Conservation (phyloP, 306 rosid species). For the Cyamopsis tetragonoloba region DNA sequence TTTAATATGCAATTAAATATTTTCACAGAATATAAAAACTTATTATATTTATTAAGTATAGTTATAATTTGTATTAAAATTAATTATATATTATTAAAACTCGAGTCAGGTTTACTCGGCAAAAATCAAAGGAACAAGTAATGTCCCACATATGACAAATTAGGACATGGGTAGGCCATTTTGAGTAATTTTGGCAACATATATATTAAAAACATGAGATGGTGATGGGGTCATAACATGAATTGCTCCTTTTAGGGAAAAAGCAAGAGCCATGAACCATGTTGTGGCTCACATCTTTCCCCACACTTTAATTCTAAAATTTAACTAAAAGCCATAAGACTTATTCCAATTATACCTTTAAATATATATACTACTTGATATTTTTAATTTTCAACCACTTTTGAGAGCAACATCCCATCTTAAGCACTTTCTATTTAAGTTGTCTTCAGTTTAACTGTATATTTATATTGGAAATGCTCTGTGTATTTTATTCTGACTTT, state of each 20-base stretch:
- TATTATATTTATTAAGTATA: too few species aligned
- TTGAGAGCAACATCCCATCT: slow-evolving; percentile 27
- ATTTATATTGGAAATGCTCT: background rate
- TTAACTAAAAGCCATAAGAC: slow-evolving; percentile 19
- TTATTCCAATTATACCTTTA: slow-evolving; percentile 21
- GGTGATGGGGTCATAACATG: slow-evolving; percentile 33
- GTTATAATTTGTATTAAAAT: too few species aligned
- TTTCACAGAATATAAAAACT: too few species aligned
- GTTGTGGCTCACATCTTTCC: slow-evolving; percentile 17
- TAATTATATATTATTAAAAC: too few species aligned
- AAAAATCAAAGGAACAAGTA: too few species aligned
- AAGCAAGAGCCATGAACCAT: slow-evolving; percentile 21
- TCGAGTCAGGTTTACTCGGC: too few species aligned
- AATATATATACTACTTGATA: slow-evolving; percentile 12
- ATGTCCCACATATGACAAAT: slow-evolving; percentile 40
- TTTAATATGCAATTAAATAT: too few species aligned
- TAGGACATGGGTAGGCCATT: slow-evolving; percentile 25
- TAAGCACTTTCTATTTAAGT: slow-evolving; percentile 9
- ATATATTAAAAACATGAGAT: slow-evolving; percentile 2
- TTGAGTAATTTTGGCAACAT: slow-evolving; percentile 22
- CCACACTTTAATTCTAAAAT: slow-evolving; percentile 7
- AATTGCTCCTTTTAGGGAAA: slow-evolving; percentile 25
- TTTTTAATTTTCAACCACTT: slow-evolving; percentile 23
- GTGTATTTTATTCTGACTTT: background rate
- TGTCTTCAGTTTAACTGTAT: background rate